Base-by-base conservation (phyloP, 2,329 filamentous ascomycete species). In the Calonectria leucothoes region DNA sequence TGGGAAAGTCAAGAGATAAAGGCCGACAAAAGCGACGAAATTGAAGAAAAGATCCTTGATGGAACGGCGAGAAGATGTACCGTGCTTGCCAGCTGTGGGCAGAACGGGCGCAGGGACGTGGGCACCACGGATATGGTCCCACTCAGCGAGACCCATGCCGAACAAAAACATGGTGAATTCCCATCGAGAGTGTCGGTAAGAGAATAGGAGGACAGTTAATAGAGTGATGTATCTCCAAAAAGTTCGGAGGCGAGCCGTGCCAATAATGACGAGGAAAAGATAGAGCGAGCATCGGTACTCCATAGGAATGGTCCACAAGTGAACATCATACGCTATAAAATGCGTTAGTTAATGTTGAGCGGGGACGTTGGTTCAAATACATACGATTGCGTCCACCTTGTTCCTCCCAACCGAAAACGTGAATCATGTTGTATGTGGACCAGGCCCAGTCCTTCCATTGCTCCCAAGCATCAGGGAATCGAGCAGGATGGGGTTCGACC, bases 221-320 rank as follows among this genome's bases (percentile, higher is more conserved):
- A 91, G 78, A n/a, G 85, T 83, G 27, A 85, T 73, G 35, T 88
- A 82, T 25, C 91, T 85, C 55, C 86, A 76, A 27, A 71, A 71
- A 14, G 83, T 85, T 45, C 85, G 85, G 37, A 91, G 79, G 31
- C 88, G 84, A 7, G 88, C 88, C 12, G 88, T 86, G 25, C 86
- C 90, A 5, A 91, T 72, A 27, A 91, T 81, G 15, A 86, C 84
- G 10, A 91, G 82, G 80, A 92, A 92, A 12, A 92, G 85, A 71
- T 89, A 85, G 80, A 92, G 87, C 3, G 89, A 91, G 80, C 88
- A 89, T 72, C 88, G 86, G 78, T 90, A 91, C 80, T 92, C 91
- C 59, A 91, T 87, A 3, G 91, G 90, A 52, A 92, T 92, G 6
- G 91, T 92, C 91, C 91, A 92, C 29, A 92, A 82, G 74, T 92